These are phyloP conservation scores for Klebsormidium nitens DNA, from an alignment of 139 green algal species.

Conservation along the genomic window DNA sequence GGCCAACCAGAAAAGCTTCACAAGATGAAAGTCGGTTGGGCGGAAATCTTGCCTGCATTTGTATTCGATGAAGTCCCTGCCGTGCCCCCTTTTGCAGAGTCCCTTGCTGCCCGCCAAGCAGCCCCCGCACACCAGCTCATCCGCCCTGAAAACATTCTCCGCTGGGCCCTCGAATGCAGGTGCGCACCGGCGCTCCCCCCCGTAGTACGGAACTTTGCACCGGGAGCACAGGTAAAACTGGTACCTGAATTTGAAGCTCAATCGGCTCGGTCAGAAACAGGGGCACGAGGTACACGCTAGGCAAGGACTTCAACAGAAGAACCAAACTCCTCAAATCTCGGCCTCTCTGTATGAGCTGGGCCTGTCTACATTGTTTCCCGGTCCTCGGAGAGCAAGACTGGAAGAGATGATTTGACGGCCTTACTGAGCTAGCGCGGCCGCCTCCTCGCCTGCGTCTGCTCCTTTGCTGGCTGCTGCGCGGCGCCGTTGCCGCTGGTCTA, in stretches of 20 bases:
- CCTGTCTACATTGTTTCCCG: too few relatives aligned
- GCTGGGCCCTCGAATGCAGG: neutral
- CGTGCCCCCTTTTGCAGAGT: conserved; percentile 9
- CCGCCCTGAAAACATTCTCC: neutral
- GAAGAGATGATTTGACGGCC: too few relatives aligned
- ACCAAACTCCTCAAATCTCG: too few relatives aligned
- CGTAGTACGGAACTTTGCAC: conserved; percentile 41
- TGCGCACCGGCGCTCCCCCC: conserved; percentile 35
- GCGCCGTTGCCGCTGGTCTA: too few relatives aligned
- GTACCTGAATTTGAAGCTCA: neutral
- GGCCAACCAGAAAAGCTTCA: neutral
- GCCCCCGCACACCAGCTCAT: conserved; percentile 12
- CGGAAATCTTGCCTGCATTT: conserved; percentile 36
- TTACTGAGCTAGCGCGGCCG: too few relatives aligned
- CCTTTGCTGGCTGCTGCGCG: too few relatives aligned
- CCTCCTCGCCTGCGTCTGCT: too few relatives aligned
- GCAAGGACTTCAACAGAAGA: too few relatives aligned
- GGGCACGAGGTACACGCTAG: too few relatives aligned
- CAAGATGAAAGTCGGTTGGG: neutral
- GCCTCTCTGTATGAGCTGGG: too few relatives aligned
- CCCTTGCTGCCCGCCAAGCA: neutral
- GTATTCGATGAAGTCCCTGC: conserved; percentile 45
- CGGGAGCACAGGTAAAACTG: conserved; percentile 26
- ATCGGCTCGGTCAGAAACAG: neutral
- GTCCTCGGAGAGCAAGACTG: too few relatives aligned